Percentiles rank a stretch among this genome's conserved stretches.
These are phyloP conservation scores for Spizellomyces punctatus DNA, from an alignment of 192 early-diverging fungal genomes.

Conservation along the genomic window DNA sequence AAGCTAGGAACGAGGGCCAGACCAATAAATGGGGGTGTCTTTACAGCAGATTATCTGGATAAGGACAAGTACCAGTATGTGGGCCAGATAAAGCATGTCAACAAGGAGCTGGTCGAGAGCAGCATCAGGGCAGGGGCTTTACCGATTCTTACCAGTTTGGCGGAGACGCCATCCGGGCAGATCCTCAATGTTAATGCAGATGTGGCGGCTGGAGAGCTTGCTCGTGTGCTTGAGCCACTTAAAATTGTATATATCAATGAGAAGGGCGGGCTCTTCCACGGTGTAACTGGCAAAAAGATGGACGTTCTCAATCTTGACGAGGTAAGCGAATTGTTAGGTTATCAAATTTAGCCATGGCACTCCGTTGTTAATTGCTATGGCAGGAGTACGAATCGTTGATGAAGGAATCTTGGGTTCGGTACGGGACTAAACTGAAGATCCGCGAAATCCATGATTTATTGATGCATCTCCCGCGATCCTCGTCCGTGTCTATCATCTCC, in stretches of 20 bases:
- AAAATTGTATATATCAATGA: slow-evolving; percentile 99
- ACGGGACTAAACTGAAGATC: slow-evolving; percentile 98
- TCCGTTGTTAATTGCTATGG: not conserved
- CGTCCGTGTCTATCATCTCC: slow-evolving; percentile 98
- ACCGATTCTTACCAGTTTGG: slow-evolving; percentile 94
- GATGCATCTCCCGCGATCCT: slow-evolving; percentile 93
- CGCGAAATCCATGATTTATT: slow-evolving; percentile 96
- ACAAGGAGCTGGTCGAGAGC: slow-evolving; percentile 92
- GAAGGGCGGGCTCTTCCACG: slow-evolving; percentile 95
- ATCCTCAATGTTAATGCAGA: slow-evolving; percentile 99
- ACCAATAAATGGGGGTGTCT: slow-evolving; percentile 96
- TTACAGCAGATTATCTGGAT: slow-evolving; percentile 95
- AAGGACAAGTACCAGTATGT: slow-evolving; percentile 94
- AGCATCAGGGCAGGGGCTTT: slow-evolving; percentile 91
- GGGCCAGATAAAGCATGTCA: slow-evolving; percentile 87
- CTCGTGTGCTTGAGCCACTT: slow-evolving; percentile 92
- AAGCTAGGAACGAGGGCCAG: slow-evolving; percentile 90
- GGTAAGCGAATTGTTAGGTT: slow-evolving; percentile 48
- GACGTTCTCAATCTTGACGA: slow-evolving; percentile 98
- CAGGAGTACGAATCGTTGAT: slow-evolving; percentile 94
- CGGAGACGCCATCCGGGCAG: slow-evolving; percentile 94
- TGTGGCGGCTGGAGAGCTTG: slow-evolving; percentile 96
- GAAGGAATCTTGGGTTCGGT: slow-evolving; percentile 95
- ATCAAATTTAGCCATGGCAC: not conserved
- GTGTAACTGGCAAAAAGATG: slow-evolving; percentile 93